phyloP scores from a whole-genome alignment of 2,329 filamentous ascomycete species.

The Penicillium sp. region DNA sequence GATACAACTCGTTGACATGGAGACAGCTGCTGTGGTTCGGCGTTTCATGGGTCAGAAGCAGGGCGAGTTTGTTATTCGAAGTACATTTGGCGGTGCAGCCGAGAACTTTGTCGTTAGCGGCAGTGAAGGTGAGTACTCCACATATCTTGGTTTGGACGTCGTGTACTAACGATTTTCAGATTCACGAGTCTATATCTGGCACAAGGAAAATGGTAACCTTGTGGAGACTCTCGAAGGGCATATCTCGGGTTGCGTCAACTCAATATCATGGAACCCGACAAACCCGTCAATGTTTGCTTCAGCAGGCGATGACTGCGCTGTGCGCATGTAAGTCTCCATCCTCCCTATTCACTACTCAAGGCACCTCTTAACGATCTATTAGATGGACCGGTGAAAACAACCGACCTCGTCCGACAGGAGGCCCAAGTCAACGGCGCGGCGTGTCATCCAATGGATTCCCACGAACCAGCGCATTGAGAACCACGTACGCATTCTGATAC shows the following conservation, averaged over 20 bases:
- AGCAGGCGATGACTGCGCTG: constrained; percentile 79
- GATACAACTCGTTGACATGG: constrained; percentile 75
- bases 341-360: not conserved
- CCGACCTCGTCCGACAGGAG: constrained; percentile 22
- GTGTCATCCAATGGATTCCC: constrained; percentile 35
- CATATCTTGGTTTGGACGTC: not conserved
- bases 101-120: constrained; percentile 91
- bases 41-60: constrained; percentile 74
- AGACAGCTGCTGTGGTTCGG: constrained; percentile 68
- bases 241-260: constrained; percentile 72
- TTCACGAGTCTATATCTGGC: constrained; percentile 80
- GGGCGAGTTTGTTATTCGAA: constrained; percentile 75
- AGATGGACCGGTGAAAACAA: constrained; percentile 40
- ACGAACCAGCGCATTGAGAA: constrained; percentile 43
- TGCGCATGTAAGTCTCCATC: constrained; percentile 70
- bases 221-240: constrained; percentile 78
- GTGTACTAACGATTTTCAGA: constrained; percentile 45
- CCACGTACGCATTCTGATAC: constrained; percentile 35
- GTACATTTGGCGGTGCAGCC: constrained; percentile 80
- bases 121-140: constrained; percentile 68
- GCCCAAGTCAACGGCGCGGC: constrained; percentile 28
- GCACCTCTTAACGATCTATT: not conserved
- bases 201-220: constrained; percentile 73
- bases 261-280: constrained; percentile 82
- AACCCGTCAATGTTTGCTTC: constrained; percentile 85